A percentile compares a stretch with the other conserved stretches of the same genome.
phyloP scores from a whole-genome alignment of 2,329 filamentous ascomycete genomes.

The Plectosphaerella cucumerina region DNA sequence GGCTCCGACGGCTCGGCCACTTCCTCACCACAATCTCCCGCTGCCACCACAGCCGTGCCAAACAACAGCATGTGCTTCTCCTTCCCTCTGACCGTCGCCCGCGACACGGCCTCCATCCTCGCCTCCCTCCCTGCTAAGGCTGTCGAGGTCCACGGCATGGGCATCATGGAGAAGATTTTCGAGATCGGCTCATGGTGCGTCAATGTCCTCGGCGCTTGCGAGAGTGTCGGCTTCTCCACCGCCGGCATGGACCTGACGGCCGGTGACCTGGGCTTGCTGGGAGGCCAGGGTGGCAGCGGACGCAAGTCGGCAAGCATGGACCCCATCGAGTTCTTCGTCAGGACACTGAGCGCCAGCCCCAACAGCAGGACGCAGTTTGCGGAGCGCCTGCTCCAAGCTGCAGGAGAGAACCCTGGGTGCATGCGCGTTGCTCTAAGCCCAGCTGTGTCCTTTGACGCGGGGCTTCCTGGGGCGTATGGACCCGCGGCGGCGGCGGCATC shows the following conservation, averaged over 20 bases:
- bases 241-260: slow-evolving; percentile 25
- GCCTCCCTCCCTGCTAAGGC: slow-evolving; percentile 33
- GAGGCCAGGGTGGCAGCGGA: slow-evolving; percentile 15
- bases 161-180: slow-evolving; percentile 47
- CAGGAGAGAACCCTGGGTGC: slow-evolving; percentile 31
- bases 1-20: background rate
- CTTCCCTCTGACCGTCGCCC: slow-evolving; percentile 58
- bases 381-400: slow-evolving; percentile 35
- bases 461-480: background rate
- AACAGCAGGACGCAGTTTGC: slow-evolving; percentile 39
- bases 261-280: slow-evolving; percentile 24
- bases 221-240: slow-evolving; percentile 17
- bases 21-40: slow-evolving; percentile 12
- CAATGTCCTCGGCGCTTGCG: slow-evolving; percentile 34
- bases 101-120: slow-evolving; percentile 46
- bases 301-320: slow-evolving; percentile 29
- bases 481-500: slow-evolving; percentile 4
- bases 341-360: slow-evolving; percentile 36
- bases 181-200: slow-evolving; percentile 41
- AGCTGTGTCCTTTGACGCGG: slow-evolving; percentile 11
- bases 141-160: slow-evolving; percentile 44
- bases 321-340: slow-evolving; percentile 39
- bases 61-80: slow-evolving; percentile 59
- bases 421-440: slow-evolving; percentile 29
- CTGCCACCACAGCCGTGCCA: slow-evolving; percentile 43